Base-by-base conservation (phyloP, 164 flowering plant genomes). In the Tetrastigma voinierianum region DNA sequence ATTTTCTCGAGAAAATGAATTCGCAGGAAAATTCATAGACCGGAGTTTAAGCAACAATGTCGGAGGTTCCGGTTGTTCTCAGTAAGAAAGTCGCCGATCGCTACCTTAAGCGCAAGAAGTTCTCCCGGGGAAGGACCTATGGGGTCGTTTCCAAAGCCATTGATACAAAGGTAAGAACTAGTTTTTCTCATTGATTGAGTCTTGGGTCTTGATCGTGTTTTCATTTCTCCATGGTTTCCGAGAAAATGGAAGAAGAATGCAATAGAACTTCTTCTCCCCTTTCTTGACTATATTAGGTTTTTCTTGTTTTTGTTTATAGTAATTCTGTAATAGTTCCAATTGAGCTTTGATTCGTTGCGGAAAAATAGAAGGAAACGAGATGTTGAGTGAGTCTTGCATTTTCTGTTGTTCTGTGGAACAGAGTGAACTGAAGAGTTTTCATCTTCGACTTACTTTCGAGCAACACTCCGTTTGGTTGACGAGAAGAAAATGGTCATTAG, bases 41-140 rank as follows among this genome's bases (percentile, higher is more conserved):
- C 40, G 6, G 40, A 32, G 40, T 32, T 4, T 32, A 3, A 32
- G 40, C 40, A 0, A 32, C 65, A 61, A 81, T 81, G 90, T 19
- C 85, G 4, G 87, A 86, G 46, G 46, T 70, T 55, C 40, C 40
- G 6, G 6, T 1, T 32, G 87, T 74, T 76, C 66, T 46, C 21
- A 62, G 82, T 2, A 90, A 94, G 78, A 88, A 81, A 72, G 90
- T 87, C 1, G 90, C 92, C 6, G 89, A 90, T 76, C 88, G 98
- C 16, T 94, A 94, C 71, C 73, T 94, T 67, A 94, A 94, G 72
- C 85, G 96, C 2, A n/a, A n/a, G 97, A 88, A 53, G 78, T 83
- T 19, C 93, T 94, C n/a, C n/a, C 25, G 97, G 98, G 9, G 96
- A 91, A 73, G 98, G 97, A 94, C 98, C 6, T 94, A 90, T 74